A percentile compares a stretch with the other conserved stretches of the same genome.
Evolutionary conservation across 2,329 filamentous ascomycete genomes (phyloP).

Genomic region (Cercospora citrullina): DNA sequence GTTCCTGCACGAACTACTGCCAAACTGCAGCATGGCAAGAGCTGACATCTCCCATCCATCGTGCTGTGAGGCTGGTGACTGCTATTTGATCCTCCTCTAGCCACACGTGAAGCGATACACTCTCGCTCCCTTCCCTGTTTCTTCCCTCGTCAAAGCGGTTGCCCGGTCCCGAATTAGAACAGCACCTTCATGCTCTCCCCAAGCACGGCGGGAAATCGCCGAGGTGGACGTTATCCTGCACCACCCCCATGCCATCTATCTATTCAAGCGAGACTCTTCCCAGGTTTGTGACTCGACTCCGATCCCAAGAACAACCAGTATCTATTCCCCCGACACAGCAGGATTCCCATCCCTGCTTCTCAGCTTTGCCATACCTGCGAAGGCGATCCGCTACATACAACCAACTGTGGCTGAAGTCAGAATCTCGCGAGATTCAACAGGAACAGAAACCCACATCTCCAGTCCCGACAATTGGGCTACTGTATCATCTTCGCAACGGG

Average conservation of each 20-base stretch:
- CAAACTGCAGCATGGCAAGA: not conserved
- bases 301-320: not conserved
- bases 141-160: not conserved
- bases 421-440: too few species aligned
- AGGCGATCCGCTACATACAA: not conserved
- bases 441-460: too few species aligned
- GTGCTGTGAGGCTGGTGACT: not conserved
- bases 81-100: conserved; percentile 7
- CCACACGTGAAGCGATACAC: not conserved
- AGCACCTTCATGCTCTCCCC: not conserved
- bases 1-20: not conserved
- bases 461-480: too few species aligned
- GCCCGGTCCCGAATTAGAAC: not conserved
- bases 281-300: not conserved
- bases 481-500: too few species aligned
- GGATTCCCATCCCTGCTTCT: not conserved
- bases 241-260: not conserved
- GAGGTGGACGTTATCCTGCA: not conserved
- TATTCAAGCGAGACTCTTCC: not conserved
- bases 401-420: too few species aligned
- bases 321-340: not conserved
- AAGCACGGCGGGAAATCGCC: not conserved
- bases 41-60: not conserved
- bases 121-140: not conserved
- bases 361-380: conserved; percentile 1